These are phyloP conservation scores for Coemansia sp. DNA, from an alignment of 192 early-diverging fungal genomes.

Conservation along the genomic window DNA sequence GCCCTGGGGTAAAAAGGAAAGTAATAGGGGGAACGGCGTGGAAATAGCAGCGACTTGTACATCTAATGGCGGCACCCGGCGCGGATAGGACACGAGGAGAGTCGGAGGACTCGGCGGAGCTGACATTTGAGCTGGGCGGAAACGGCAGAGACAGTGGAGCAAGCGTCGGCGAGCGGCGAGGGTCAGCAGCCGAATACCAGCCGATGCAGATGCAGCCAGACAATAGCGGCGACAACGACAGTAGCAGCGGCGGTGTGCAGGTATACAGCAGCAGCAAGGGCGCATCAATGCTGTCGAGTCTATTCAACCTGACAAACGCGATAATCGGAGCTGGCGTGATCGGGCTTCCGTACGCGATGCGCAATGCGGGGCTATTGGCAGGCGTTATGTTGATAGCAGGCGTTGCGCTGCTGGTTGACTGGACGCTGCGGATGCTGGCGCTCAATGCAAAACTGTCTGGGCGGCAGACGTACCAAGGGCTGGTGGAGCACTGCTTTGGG, in stretches of 20 bases:
- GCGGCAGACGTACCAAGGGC: conserved; percentile 76
- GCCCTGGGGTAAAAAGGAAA: too few species aligned
- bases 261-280: conserved; percentile 13
- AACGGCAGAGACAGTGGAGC: background rate
- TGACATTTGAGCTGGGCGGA: background rate
- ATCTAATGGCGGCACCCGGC: conserved; percentile 7
- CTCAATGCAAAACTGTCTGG: conserved; percentile 76
- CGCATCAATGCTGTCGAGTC: conserved; percentile 51
- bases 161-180: background rate
- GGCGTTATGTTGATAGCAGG: conserved; percentile 57
- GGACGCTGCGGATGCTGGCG: conserved; percentile 77
- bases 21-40: too few species aligned
- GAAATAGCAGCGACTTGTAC: too few species aligned
- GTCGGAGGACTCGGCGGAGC: conserved; percentile 7
- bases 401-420: conserved; percentile 65
- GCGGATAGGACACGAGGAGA: background rate
- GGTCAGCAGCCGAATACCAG: background rate
- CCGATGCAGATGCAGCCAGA: background rate
- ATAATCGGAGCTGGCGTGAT: conserved; percentile 90
- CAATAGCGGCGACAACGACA: background rate
- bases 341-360: conserved; percentile 85
- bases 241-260: background rate
- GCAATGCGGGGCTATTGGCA: conserved; percentile 70
- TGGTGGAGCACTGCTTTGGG: conserved; percentile 84
- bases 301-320: conserved; percentile 89